Evolutionary conservation across 2,329 filamentous ascomycete genomes (phyloP).

Genomic region (Fusarium sacchari): DNA sequence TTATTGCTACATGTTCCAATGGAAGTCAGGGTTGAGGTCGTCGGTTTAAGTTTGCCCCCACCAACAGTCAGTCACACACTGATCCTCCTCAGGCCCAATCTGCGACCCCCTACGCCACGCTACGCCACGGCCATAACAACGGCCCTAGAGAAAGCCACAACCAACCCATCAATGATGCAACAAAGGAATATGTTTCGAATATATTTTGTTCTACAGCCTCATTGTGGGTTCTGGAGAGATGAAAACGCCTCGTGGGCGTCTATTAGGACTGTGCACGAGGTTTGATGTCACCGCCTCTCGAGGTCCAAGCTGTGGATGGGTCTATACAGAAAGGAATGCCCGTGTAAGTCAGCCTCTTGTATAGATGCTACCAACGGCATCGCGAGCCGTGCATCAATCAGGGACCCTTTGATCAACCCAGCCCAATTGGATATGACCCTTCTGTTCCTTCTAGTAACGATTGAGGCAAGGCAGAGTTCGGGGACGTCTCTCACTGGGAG

Average conservation of each 20-base stretch:
- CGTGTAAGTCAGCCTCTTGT: conserved; percentile 10
- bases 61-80: conserved; percentile 18
- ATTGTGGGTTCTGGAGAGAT: not conserved
- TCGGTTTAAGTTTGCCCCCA: conserved; percentile 31
- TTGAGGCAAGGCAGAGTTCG: conserved; percentile 12
- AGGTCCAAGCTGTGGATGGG: not conserved
- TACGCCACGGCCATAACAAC: conserved; percentile 30
- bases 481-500: not conserved
- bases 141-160: conserved; percentile 30
- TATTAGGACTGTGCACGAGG: not conserved
- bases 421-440: not conserved
- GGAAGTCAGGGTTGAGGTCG: conserved; percentile 28
- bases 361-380: not conserved
- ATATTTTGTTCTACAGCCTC: conserved; percentile 16
- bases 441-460: not conserved
- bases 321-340: not conserved
- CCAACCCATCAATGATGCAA: conserved; percentile 18
- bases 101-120: conserved; percentile 40
- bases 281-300: conserved; percentile 1
- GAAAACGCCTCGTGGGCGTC: conserved; percentile 25
- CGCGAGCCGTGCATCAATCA: not conserved
- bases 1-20: not conserved
- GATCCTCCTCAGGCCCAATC: conserved; percentile 39
- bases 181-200: conserved; percentile 14
- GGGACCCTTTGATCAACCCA: not conserved